Base-by-base conservation (phyloP, 805 yeast species). In the Hanseniaspora mollemarum region DNA sequence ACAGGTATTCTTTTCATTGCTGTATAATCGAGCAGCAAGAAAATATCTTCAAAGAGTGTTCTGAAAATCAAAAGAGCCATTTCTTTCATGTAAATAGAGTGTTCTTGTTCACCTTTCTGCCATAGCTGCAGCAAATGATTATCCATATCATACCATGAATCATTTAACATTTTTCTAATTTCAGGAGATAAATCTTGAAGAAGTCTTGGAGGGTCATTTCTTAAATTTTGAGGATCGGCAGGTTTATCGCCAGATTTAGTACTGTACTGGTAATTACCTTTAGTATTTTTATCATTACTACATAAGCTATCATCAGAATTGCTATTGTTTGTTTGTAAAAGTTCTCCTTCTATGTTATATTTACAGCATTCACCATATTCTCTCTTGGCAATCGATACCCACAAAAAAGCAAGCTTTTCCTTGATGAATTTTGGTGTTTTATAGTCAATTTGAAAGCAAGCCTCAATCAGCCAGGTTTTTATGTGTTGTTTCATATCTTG, bases 101-200 rank as follows among this genome's bases (percentile, higher is more conserved):
- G 29, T 3, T 88, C 73, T 22, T 77, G 74, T 16, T 71, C 65
- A 48, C 75, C 76, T 53, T 67, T 69, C 52, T 74, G 71, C 97
- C 97, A 92, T 55, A 92, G 67, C 46, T 75, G 74, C 57, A 80
- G 74, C 38, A 92, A 69, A 57, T 81, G 81, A 15, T 72, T 67
- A 60, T 92, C 98, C 96, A 92, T 87, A 18, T 81, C 75, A 1
- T 72, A 71, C 98, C 98, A 92, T 19, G 94, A 83, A 54, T 75
- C 77, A 10, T 68, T 56, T 29, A 74, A 66, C 49, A 78, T 80
- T 49, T 72, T 71, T 35, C 40, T 41, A 7, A 31, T 45, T 19
- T 31, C 24, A 12, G 41, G 42, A 10, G 41, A 36, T 49, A 54
- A 22, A 38, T 51, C 38, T 12, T 38, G 13, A 19, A 35, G n/a